Evolutionary conservation across 2,329 filamentous ascomycete genomes (phyloP), one percentile per base, ranked within the genome.

Genomic region (Fusarium algeriense): DNA sequence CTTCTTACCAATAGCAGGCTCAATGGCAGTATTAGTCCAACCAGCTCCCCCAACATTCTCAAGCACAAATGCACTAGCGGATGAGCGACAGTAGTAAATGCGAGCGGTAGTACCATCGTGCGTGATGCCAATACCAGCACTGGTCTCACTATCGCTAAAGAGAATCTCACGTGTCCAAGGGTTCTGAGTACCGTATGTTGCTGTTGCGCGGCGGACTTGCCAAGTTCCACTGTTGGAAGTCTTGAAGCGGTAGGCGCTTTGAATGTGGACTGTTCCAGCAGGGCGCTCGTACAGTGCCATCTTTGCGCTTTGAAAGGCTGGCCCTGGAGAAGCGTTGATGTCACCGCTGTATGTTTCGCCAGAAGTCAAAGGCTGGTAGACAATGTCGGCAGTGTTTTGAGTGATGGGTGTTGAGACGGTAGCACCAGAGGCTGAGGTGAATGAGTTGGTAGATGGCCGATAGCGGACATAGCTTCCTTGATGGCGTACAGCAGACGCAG

Each of bases 401-500:
- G 66, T 69, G 2, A 70, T 40, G 2, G 67, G 67, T 2, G 53
- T 7, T 0, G 67, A 53, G 7, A 69, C 60, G 0, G 26, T 32
- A 15, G 35, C 41, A 30, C 67, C 67, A 13, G 67, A 69, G 17
- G 54, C 71, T 6, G 75, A 75, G 0, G 56, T 56, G 44, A 67
- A 77, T 1, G 50, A 52, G 28, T 69, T 63, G 1, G 72, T 71
- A 1, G 75, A 77, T 5, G 75, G 75, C 0, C 49, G 66, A 28
- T 77, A 77, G 9, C 75, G 72, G 4, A 74, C 50, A 58, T 77
- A 77, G 17, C 73, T 76, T 46, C 75, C 75, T 46, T 77, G 69
- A 19, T 77, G 75, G 26, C 75, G 75, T 1, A 66, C 63, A 26
- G 49, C 74, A 20, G 75, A 77, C 12, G 75, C 73, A 12, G 75